These are phyloP conservation scores for Periconia sp. DNA, from an alignment of 2,329 filamentous ascomycete genomes.

Conservation along the genomic window DNA sequence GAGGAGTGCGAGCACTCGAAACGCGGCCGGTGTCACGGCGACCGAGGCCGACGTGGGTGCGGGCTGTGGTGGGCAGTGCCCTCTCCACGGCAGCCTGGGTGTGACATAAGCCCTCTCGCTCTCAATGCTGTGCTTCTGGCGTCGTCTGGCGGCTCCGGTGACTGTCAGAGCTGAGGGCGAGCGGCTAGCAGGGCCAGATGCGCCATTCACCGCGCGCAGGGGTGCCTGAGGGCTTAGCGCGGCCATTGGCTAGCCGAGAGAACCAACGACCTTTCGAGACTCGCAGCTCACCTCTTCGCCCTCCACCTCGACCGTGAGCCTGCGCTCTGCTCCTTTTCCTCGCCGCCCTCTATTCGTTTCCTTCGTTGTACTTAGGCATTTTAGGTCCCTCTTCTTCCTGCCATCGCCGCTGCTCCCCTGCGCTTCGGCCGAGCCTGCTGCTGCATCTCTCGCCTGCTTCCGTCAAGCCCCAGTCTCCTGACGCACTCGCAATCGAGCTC, in stretches of 20 bases:
- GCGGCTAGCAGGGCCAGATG: conserved; percentile 6
- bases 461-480: conserved; percentile 15
- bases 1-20: conserved; percentile 5
- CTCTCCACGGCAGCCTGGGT: not conserved
- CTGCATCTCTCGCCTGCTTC: conserved; percentile 10
- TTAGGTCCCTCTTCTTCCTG: conserved; percentile 21
- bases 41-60: not conserved
- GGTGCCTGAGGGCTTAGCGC: not conserved
- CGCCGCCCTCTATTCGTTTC: conserved; percentile 20
- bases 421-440: conserved; percentile 6
- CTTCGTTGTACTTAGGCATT: conserved; percentile 30
- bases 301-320: conserved; percentile 8
- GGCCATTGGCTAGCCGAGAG: conserved; percentile 5
- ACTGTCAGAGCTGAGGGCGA: conserved; percentile 8
- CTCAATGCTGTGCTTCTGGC: conserved; percentile 1
- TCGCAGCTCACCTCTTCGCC: conserved; percentile 4
- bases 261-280: conserved; percentile 10
- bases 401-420: conserved; percentile 5
- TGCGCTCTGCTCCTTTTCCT: conserved; percentile 7
- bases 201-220: conserved; percentile 2
- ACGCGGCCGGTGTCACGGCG: conserved; percentile 8
- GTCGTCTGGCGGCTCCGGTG: conserved; percentile 3
- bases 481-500: conserved; percentile 52
- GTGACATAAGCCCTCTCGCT: not conserved
- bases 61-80: too few relatives aligned